Evolutionary conservation across 257 asterid species (phyloP), one percentile per base, ranked within the genome.

Genomic region (Przewalskia tangutica): DNA sequence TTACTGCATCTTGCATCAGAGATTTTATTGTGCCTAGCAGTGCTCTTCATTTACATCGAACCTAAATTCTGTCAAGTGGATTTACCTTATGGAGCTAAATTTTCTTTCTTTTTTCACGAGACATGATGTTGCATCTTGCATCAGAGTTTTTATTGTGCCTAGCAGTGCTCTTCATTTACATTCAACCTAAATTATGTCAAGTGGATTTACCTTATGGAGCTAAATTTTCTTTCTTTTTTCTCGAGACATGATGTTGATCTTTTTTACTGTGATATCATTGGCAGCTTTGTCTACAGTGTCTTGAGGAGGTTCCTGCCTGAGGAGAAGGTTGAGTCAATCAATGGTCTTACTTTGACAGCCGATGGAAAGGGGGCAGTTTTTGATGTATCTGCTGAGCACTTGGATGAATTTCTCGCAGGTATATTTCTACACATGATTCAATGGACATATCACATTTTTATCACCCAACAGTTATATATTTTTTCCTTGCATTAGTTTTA

Each of bases 301-400:
- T 88, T 96, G 11, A 81, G 95, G 87, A 93, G 98, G 89, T 93
- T 94, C 88, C 84, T 94, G 63, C 94, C 98, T 38, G 99, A 93
- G 84, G 97, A 92, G 6, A 94, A 91, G 84, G 99, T 93, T 48
- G 97, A 94, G 80, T 96, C 98, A 46, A 88, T 96, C 48, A 89
- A 89, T 86, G 99, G 99, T 63, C 92, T 96, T 81, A 83, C 98
- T 66, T 64, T 96, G 89, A 94, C 99, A 2, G 95, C 93, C 13
- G 99, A 96, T 71, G 97, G 98, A 59, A 93, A 87, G 64, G 98
- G 97, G 1, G 98, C 99, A 14, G 95, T 94, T 67, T 96, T 96
- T 83, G 99, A 96, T 86, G 97, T 96, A 66, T 84, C 97, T 79
- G 73, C 82, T 7, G 88, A 86, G 27, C 95, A 94, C 88, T 87